phyloP scores from a whole-genome alignment of 2,329 filamentous ascomycete genomes.

The Cadophora gregata region DNA sequence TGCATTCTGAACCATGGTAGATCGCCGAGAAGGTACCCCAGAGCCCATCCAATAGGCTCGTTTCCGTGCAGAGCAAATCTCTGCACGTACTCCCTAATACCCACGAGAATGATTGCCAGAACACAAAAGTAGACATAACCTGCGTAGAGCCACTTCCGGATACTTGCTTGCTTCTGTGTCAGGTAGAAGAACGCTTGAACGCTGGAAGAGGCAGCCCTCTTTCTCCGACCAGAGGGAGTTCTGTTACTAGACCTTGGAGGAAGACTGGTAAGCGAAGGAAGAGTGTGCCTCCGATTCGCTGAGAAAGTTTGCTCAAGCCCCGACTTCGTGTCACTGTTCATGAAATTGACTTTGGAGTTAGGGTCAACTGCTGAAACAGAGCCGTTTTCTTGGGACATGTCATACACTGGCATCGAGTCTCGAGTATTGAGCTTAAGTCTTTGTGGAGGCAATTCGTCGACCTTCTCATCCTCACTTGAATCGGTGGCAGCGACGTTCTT shows the following conservation, averaged over 20 bases:
- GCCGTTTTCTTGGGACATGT: constrained; percentile 27
- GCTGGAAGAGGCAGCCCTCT: constrained; percentile 67
- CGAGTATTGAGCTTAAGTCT: constrained; percentile 32
- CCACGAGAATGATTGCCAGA: constrained; percentile 68
- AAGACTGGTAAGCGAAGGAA: constrained; percentile 51
- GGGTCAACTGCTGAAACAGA: constrained; percentile 37
- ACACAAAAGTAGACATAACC: constrained; percentile 76
- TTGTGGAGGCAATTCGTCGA: constrained; percentile 12
- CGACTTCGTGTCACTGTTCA: constrained; percentile 23
- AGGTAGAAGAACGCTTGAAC: constrained; percentile 79
- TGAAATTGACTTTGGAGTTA: constrained; percentile 24
- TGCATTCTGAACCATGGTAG: constrained; percentile 73
- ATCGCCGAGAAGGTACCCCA: constrained; percentile 88
- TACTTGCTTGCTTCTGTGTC: constrained; percentile 76
- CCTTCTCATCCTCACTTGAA: constrained; percentile 37
- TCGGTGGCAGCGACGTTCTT: constrained; percentile 32
- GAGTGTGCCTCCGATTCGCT: constrained; percentile 54
- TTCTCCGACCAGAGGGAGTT: constrained; percentile 69
- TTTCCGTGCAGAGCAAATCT: constrained; percentile 69
- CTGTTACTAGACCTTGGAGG: constrained; percentile 44
- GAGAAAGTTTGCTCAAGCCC: constrained; percentile 46
- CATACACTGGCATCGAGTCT: constrained; percentile 26
- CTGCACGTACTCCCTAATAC: constrained; percentile 73
- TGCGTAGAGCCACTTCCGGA: constrained; percentile 86
- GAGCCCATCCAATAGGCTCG: constrained; percentile 91